Evolutionary conservation across 768 basidiomycete species (phyloP).

Genomic region (Naganishia kalamii): DNA sequence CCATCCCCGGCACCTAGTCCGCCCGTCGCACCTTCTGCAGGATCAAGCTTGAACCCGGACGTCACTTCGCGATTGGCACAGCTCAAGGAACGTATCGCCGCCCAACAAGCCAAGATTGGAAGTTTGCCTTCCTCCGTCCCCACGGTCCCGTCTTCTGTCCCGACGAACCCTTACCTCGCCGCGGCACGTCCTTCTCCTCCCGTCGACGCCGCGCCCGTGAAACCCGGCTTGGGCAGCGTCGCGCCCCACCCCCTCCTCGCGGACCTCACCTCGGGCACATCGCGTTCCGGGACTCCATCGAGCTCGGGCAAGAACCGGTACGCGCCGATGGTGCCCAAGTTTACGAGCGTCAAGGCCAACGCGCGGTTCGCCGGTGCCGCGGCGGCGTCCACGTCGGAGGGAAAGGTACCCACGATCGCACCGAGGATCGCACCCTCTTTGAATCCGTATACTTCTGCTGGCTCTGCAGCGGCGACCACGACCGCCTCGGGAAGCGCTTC

Average conservation of each 20-base stretch:
- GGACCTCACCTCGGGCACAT: background rate
- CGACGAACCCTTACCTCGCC: constrained; percentile 59
- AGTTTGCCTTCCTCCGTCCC: background rate
- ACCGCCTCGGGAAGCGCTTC: constrained; percentile 18
- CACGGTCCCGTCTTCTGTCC: background rate
- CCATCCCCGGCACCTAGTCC: constrained; percentile 50
- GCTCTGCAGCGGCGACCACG: constrained; percentile 20
- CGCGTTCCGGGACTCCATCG: background rate
- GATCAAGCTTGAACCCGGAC: constrained; percentile 53
- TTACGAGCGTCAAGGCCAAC: constrained; percentile 80
- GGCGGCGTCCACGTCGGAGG: constrained; percentile 31
- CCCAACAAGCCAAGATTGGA: constrained; percentile 61
- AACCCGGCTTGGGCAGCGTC: constrained; percentile 22
- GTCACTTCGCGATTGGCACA: constrained; percentile 69
- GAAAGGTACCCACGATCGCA: constrained; percentile 33
- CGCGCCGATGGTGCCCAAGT: constrained; percentile 97
- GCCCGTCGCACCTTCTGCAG: constrained; percentile 50
- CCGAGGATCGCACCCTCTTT: constrained; percentile 44
- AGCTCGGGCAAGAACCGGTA: constrained; percentile 66
- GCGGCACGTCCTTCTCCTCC: constrained; percentile 17
- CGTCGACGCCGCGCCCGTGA: constrained; percentile 35
- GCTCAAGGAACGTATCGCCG: constrained; percentile 74
- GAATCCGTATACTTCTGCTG: constrained; percentile 71
- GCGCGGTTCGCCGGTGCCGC: constrained; percentile 19
- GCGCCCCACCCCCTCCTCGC: constrained; percentile 10